Conservation (phyloP, 1,284 basidiomycete species). For the Apiotrichum porosum region DNA sequence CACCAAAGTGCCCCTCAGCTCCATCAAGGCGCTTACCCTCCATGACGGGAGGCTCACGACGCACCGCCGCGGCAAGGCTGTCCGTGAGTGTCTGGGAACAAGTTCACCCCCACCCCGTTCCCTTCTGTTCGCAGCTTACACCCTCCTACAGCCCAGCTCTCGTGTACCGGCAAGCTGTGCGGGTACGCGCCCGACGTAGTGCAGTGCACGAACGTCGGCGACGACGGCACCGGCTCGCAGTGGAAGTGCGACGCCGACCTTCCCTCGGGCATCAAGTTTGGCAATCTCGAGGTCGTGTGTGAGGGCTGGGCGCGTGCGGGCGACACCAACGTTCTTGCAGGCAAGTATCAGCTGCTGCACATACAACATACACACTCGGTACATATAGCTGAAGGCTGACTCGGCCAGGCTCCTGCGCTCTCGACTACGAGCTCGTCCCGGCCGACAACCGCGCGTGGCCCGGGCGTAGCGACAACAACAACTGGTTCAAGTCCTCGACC, state of each 20-base stretch:
- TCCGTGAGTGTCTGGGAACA: constrained; percentile 53
- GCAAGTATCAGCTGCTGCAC: constrained; percentile 52
- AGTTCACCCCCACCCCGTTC: not conserved
- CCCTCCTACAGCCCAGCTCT: constrained; percentile 57
- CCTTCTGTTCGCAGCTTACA: not conserved
- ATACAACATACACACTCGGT: too few species aligned
- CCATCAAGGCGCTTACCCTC: constrained; percentile 72
- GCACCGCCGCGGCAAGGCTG: constrained; percentile 60
- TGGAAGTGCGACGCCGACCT: constrained; percentile 93
- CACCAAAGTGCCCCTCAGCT: constrained; percentile 57
- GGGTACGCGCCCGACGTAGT: constrained; percentile 79
- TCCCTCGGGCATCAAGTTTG: constrained; percentile 71
- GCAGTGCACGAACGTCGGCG: constrained; percentile 73
- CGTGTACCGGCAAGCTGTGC: constrained; percentile 74
- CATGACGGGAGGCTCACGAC: constrained; percentile 64
- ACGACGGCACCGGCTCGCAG: constrained; percentile 63
- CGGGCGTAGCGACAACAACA: not conserved
- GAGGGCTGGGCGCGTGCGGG: constrained; percentile 79
- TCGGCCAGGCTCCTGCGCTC: constrained; percentile 66
- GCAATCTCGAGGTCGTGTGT: constrained; percentile 74
- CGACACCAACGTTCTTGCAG: constrained; percentile 78
- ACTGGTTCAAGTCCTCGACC: not conserved
- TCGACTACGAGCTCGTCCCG: constrained; percentile 68
- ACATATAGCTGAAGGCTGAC: not conserved
- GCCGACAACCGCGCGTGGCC: not conserved